Base-by-base conservation (phyloP, 192 early-diverging fungal species). In the Paraglomus brasilianum region DNA sequence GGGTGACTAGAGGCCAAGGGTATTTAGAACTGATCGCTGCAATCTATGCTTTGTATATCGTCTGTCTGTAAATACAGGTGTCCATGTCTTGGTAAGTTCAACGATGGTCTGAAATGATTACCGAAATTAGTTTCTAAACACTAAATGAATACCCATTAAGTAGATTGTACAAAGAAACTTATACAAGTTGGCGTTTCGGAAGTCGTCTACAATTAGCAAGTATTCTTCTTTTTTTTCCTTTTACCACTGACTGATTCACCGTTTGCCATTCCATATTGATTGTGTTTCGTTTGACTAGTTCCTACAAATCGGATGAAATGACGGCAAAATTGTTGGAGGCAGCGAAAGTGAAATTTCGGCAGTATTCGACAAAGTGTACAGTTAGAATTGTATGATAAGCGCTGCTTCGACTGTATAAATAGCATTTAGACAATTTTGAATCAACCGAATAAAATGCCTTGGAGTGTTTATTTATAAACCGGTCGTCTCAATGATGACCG, bases 161-260 rank as follows among this genome's bases (percentile, higher is more conserved):
- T 85, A 76, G 94, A 93, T 17, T 99, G 97, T 77, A 92, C 95
- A 11, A 92, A 95, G 64, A 98, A 98, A 80, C 94, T 98, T 74
- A 89, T 98, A 2, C 98, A 99, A 76, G 86, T 88, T 14, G 96
- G 96, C 5, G 86, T 99, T 39, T 84, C 82, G 53, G 88, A 93
- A 66, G 98, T 99, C 0, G 94, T 99, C 11, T 99, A 97, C 60
- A 53, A 68, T 43, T 36, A 38, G 66, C 56, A 42, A 68, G 52
- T 11, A 63, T 56, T 6, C 0, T 9, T 21, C 21, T 22, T 22
- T 47, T 14, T 15, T 9, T 30, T 24, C 22, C 10, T 14, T 63
- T 10, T 45, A 30, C 30, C 30, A 30, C 1, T 24, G 5, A 44
- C 19, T 8, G 19, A 5, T 14, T 11, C n/a, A 38, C 30, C 13